Evolutionary conservation across 495 filamentous ascomycete species (phyloP), one percentile per base, ranked within the genome.

Genomic region (Talaromyces wortmannii): DNA sequence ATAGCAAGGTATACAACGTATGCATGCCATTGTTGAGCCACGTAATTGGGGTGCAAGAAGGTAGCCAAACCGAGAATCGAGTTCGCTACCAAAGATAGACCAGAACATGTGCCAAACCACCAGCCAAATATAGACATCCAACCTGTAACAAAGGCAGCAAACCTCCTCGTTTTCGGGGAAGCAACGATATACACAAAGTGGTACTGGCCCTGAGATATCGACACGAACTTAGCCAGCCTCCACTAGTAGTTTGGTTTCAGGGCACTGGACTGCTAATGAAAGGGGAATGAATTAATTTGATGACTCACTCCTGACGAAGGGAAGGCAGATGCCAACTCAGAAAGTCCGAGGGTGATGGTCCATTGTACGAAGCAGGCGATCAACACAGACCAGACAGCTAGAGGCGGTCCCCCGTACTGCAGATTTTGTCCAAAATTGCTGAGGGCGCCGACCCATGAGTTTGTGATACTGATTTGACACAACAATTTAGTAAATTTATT

Each of bases 271-370:
- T 23, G 17, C 47, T 4, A 30, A 31, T 23, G 31, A 43, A 15
- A 15, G 10, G 40, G 40, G 5, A 43, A 46, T 2, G 31, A 50
- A 3, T 6, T 50, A 11, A 52, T 6, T 31, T 36, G 3, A 23
- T 4, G 6, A 42, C 49, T 4, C 40, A 52, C 49, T 36, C 74
- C 75, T 3, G 68, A 67, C 0, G 72, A 72, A 0, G 75, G 76
- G 59, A 68, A 78, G 18, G 72, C 73, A 1, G 74, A 72, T 3
- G 70, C 67, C n/a, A 79, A 63, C 57, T 79, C 76, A 10, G 72
- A 73, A n/a, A 79, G 63, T 10, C 70, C 71, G 2, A 68, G 65
- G 8, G 74, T 71, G 45, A 76, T 62, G 8, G 56, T 56, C 31
- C 59, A 62, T 46, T 65, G 63, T 7, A 59, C 11, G 17, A 60